Evolutionary conservation across 108 stramenopile species (phyloP).

Genomic region (Cyclotella distinguenda): DNA sequence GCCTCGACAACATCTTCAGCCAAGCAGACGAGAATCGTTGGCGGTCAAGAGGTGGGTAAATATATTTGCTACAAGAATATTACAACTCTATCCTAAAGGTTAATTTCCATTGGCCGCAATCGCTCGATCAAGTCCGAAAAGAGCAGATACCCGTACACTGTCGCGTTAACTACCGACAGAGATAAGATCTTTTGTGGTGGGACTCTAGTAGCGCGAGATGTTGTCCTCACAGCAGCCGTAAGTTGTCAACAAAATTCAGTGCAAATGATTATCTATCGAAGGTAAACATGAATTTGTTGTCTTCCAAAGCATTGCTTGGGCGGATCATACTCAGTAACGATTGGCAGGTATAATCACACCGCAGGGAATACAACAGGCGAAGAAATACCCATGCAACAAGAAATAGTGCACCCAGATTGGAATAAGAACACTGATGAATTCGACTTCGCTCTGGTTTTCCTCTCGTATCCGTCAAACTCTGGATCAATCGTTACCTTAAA

Average conservation of each 20-base stretch:
- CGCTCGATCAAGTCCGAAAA: not conserved
- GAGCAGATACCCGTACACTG: slow-evolving; percentile 10
- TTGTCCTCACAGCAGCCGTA: slow-evolving; percentile 16
- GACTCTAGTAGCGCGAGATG: slow-evolving; percentile 20
- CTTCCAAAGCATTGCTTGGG: slow-evolving; percentile 8
- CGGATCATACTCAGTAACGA: not conserved
- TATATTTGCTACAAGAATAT: too few relatives aligned
- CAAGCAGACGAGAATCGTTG: slow-evolving; percentile 1
- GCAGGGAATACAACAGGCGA: slow-evolving; percentile 1
- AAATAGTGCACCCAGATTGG: slow-evolving; percentile 8
- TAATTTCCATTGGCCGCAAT: not conserved
- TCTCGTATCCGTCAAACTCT: not conserved
- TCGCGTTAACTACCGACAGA: slow-evolving; percentile 13
- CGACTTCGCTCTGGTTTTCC: slow-evolving; percentile 17
- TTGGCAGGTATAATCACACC: not conserved
- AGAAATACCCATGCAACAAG: not conserved
- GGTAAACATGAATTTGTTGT: too few relatives aligned
- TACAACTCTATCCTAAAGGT: too few relatives aligned
- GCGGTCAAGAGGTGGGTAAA: slow-evolving; percentile 1
- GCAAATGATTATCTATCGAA: too few relatives aligned
- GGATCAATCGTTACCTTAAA: not conserved
- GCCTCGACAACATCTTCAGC: not conserved
- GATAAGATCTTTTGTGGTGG: slow-evolving; percentile 52
- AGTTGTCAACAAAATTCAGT: too few relatives aligned
- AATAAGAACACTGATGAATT: slow-evolving; percentile 3